These are phyloP conservation scores for Tripterygium wilfordii DNA, from an alignment of 177 flowering plant species.

Conservation along the genomic window DNA sequence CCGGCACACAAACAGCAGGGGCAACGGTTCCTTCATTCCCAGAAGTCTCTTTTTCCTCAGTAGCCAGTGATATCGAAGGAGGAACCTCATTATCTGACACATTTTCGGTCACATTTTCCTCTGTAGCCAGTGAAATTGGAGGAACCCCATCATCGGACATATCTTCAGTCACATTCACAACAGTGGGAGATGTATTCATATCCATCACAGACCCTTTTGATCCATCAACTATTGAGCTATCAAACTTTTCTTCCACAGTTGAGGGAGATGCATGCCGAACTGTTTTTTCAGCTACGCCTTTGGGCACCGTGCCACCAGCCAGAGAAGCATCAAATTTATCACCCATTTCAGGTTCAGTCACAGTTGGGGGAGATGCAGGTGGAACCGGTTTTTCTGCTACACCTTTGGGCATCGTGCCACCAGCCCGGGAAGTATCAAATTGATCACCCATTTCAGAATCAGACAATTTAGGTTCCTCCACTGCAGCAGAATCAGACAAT, in stretches of 20 bases:
- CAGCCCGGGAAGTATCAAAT: background rate
- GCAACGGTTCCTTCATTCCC: constrained; percentile 11
- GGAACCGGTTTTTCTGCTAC: background rate
- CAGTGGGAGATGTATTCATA: too few relatives aligned
- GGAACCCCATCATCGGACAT: too few relatives aligned
- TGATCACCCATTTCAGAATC: constrained; percentile 4
- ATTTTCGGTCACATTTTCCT: too few relatives aligned
- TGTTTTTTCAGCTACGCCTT: background rate
- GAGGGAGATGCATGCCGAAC: background rate
- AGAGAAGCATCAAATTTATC: background rate
- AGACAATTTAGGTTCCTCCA: background rate
- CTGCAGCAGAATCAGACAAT: background rate
- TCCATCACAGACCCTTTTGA: too few relatives aligned
- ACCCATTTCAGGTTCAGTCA: background rate
- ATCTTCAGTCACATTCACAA: too few relatives aligned
- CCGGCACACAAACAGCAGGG: constrained; percentile 4
- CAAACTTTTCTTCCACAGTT: background rate
- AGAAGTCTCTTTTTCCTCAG: too few relatives aligned
- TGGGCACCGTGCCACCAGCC: background rate
- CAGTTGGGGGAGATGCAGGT: constrained; percentile 1
- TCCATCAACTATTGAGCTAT: too few relatives aligned
- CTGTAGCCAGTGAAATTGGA: too few relatives aligned
- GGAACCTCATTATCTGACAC: too few relatives aligned
- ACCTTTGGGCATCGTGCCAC: background rate
- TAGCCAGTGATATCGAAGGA: too few relatives aligned